A percentile compares a stretch with the other conserved stretches of the same genome.
These are phyloP conservation scores for Lolium multiflorum DNA, from an alignment of 176 grass and related monocot species.

Conservation along the genomic window DNA sequence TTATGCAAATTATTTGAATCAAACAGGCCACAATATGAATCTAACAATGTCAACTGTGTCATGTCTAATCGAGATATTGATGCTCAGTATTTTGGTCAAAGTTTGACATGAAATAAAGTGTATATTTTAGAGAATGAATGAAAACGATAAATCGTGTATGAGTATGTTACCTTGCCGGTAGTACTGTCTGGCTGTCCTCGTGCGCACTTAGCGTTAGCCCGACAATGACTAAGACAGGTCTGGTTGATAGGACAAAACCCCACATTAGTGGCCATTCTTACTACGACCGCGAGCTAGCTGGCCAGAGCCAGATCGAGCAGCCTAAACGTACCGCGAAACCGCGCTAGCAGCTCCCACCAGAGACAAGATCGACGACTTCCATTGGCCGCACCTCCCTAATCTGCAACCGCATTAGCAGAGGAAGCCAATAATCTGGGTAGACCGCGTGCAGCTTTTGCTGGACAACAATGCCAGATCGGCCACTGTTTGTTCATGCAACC, in stretches of 20 bases:
- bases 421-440: neutral
- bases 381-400: constrained; percentile 27
- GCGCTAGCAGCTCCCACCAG: neutral
- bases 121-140: neutral
- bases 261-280: neutral
- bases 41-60: too few relatives aligned
- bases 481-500: neutral
- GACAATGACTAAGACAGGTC: neutral
- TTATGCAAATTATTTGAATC: too few relatives aligned
- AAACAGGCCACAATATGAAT: too few relatives aligned
- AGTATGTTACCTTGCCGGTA: too few relatives aligned
- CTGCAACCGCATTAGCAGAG: neutral
- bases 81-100: too few relatives aligned
- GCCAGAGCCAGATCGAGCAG: neutral
- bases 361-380: constrained; percentile 40
- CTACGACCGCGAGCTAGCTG: neutral
- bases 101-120: neutral
- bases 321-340: neutral
- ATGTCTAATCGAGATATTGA: too few relatives aligned
- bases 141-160: neutral
- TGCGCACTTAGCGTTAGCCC: neutral
- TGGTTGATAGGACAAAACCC: neutral
- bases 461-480: neutral
- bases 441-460: constrained; percentile 35
- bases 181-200: neutral